Evolutionary conservation across 2,329 filamentous ascomycete genomes (phyloP).

Genomic region (Alternaria gansuensis): DNA sequence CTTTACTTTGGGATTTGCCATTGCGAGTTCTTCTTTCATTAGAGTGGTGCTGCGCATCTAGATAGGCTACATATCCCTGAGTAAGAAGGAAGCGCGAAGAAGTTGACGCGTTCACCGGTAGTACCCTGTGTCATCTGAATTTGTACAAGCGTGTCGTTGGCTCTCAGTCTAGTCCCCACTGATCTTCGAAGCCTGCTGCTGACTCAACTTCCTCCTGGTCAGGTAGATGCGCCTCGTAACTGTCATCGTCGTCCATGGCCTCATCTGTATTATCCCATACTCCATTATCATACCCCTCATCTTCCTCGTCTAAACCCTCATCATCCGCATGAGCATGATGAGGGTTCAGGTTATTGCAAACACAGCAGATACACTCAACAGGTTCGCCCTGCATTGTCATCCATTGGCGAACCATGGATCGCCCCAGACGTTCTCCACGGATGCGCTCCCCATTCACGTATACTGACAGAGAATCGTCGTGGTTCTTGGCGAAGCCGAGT

Average conservation of each 20-base stretch:
- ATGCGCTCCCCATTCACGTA: conserved; percentile 6
- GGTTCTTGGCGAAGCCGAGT: conserved; percentile 11
- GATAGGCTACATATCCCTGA: neutral
- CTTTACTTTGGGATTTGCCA: neutral
- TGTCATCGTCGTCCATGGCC: neutral
- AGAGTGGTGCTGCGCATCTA: neutral
- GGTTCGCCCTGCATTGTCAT: conserved; percentile 3
- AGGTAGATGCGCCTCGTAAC: neutral
- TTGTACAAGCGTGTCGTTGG: neutral
- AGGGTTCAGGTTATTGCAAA: neutral
- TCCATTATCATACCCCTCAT: neutral
- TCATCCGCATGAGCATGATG: neutral
- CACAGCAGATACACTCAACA: conserved; percentile 15
- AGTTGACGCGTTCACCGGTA: conserved; percentile 1
- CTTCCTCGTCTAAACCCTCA: neutral
- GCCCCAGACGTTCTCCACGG: conserved; percentile 10
- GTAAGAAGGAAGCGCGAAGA: neutral
- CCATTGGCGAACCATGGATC: conserved; percentile 9
- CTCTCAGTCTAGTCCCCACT: conserved; percentile 1
- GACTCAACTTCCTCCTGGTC: conserved; percentile 3
- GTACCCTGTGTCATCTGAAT: neutral
- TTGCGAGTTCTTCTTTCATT: neutral
- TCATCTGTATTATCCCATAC: neutral
- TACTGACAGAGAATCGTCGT: conserved; percentile 9
- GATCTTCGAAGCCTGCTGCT: conserved; percentile 2